These are phyloP conservation scores for Pleurotus djamor DNA, from an alignment of 768 basidiomycete species.

Conservation along the genomic window DNA sequence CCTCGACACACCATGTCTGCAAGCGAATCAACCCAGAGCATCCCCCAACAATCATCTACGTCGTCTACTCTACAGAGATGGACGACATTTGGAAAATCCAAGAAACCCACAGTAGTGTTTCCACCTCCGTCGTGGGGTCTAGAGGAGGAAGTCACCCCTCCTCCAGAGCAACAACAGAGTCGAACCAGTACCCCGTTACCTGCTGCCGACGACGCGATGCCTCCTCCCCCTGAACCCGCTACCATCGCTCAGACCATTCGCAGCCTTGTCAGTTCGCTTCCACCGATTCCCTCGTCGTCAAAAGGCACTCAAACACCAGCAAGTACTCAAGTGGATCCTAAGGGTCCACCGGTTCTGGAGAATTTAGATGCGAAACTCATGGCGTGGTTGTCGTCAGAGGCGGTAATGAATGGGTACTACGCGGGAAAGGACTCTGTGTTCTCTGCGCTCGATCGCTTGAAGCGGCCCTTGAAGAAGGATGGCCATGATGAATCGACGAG, in stretches of 20 bases:
- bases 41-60: not conserved
- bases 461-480: constrained; percentile 10
- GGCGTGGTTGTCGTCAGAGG: constrained; percentile 51
- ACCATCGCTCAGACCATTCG: constrained; percentile 53
- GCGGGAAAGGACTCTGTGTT: constrained; percentile 48
- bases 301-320: not conserved
- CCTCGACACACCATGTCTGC: constrained; percentile 15
- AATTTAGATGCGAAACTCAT: constrained; percentile 47
- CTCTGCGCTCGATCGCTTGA: constrained; percentile 53
- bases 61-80: not conserved
- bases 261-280: constrained; percentile 44
- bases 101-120: constrained; percentile 4
- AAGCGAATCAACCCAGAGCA: not conserved
- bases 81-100: not conserved
- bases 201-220: not conserved
- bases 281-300: constrained; percentile 13
- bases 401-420: constrained; percentile 61
- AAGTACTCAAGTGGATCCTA: constrained; percentile 3
- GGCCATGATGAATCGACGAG: constrained; percentile 7
- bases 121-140: constrained; percentile 5
- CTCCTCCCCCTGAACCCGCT: constrained; percentile 26
- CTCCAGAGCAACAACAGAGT: not conserved
- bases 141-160: not conserved
- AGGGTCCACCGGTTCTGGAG: constrained; percentile 23
- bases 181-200: not conserved